Percentiles rank a stretch among this genome's conserved stretches.
phyloP scores from a whole-genome alignment of 345 rosid genomes.

The Kernera saxatilis region DNA sequence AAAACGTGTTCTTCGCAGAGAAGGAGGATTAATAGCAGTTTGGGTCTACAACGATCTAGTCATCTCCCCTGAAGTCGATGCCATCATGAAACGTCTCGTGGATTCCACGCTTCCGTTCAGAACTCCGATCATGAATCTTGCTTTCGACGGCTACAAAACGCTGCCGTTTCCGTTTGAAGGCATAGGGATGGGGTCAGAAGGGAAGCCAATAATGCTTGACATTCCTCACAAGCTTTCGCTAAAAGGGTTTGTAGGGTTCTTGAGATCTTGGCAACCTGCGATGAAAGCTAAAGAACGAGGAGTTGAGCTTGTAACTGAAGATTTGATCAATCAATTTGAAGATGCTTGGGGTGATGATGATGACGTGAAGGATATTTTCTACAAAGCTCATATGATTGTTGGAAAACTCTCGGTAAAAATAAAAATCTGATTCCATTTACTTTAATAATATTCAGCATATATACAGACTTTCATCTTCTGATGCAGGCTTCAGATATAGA shows the following conservation, averaged over 20 bases:
- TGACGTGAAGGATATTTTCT: constrained; percentile 24
- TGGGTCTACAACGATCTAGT: constrained; percentile 26
- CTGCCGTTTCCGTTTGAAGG: constrained; percentile 28
- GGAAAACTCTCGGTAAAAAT: constrained; percentile 28
- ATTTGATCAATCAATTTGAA: constrained; percentile 18
- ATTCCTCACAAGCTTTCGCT: constrained; percentile 32
- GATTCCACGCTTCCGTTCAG: constrained; percentile 25
- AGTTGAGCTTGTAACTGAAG: constrained; percentile 27
- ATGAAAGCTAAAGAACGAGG: constrained; percentile 34
- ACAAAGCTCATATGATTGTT: constrained; percentile 34
- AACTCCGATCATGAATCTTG: constrained; percentile 28
- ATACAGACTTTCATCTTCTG: background rate
- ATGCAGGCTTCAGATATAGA: constrained; percentile 26
- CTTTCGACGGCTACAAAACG: constrained; percentile 27
- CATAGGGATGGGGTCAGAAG: constrained; percentile 29
- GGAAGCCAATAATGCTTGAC: constrained; percentile 26
- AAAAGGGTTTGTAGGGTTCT: constrained; percentile 31
- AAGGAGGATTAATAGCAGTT: constrained; percentile 28
- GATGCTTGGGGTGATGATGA: constrained; percentile 37
- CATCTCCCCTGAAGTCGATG: constrained; percentile 28
- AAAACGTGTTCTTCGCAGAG: constrained; percentile 27
- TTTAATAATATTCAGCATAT: background rate
- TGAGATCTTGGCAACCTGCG: constrained; percentile 30
- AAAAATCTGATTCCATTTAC: background rate
- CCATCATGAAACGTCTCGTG: constrained; percentile 27